Evolutionary conservation across 805 yeast species (phyloP), one percentile per base, ranked within the genome.

Genomic region (Lachancea lanzarotensis): DNA sequence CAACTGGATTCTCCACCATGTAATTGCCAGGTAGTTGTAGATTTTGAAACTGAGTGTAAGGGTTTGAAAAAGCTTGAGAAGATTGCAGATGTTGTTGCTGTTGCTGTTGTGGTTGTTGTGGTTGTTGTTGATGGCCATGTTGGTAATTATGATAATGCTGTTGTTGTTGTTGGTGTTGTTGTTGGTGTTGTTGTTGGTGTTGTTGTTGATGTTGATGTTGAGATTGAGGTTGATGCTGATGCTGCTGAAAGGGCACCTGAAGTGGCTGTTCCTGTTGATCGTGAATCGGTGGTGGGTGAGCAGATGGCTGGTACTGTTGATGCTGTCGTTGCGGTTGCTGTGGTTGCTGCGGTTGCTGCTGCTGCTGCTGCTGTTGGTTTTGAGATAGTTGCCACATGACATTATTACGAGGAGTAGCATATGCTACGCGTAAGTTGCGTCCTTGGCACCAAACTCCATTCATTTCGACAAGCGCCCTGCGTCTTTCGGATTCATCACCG

Each of bases 381-480:
- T 49, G 51, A 45, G 38, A 43, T 36, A 45, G 45, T 36, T 47
- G 56, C 50, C 50, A 46, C 49, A 47, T 46, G 47, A 51, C 53
- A 40, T 60, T 71, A 55, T 73, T 76, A 56, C 87, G 74, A 32
- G 93, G 88, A 3, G 90, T 81, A 2, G 95, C 93, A 38, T 81
- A 68, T 1, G 93, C 91, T 4, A 84, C 90, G 54, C 91, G 68
- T 41, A 84, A 69, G 32, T 83, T 82, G 53, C 91, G 69, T 3
- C 90, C 91, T 32, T 85, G 88, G 56, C 84, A 76, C 84, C 86
- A 81, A 34, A 76, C 79, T 13, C 90, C 90, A 54, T 83, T 80
- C 90, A 84, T 84, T 53, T 82, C 87, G 20, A 70, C 66, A 34
- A 84, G 68, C 0, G 93, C 91, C 31, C 79, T 62, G 45, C 76